Percentiles rank a stretch among this genome's conserved stretches.
Conservation (phyloP, 306 rosid species). For the Purshia tridentata region DNA sequence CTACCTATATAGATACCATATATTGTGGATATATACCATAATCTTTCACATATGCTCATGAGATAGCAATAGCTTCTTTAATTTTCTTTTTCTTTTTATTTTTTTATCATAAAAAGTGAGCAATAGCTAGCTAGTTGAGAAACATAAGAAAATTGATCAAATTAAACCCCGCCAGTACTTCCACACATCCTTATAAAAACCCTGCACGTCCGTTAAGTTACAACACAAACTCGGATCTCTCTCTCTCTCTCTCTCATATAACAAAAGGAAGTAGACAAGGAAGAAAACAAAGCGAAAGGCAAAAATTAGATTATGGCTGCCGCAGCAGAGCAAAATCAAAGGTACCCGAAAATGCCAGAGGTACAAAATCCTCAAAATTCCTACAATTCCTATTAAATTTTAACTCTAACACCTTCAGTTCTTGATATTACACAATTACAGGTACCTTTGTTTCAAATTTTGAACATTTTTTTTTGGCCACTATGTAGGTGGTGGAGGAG, state of each 20-base stretch:
- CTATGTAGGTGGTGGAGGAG: slow-evolving; percentile 63
- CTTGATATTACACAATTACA: too few species aligned
- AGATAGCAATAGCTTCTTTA: too few species aligned
- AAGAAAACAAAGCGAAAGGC: slow-evolving; percentile 20
- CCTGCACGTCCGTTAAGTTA: slow-evolving; percentile 19
- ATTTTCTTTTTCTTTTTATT: too few species aligned
- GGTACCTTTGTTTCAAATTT: background rate
- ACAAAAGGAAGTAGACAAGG: slow-evolving; percentile 8
- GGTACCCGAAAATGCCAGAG: slow-evolving; percentile 55
- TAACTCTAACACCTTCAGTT: background rate
- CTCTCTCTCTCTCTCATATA: slow-evolving; percentile 14
- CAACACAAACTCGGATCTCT: slow-evolving; percentile 10
- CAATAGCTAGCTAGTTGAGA: too few species aligned
- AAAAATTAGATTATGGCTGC: slow-evolving; percentile 30
- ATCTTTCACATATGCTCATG: too few species aligned
- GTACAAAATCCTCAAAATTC: slow-evolving; percentile 36
- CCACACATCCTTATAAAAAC: slow-evolving; percentile 29
- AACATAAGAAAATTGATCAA: slow-evolving; percentile 6
- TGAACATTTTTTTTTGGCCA: background rate
- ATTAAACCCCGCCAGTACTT: slow-evolving; percentile 15
- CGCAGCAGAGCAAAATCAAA: slow-evolving; percentile 34
- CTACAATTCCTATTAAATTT: background rate
- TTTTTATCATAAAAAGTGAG: too few species aligned
- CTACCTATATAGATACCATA: too few species aligned
- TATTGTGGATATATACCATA: too few species aligned